Evolutionary conservation across 2,329 filamentous ascomycete genomes (phyloP).

Genomic region (Thelonectria olida): DNA sequence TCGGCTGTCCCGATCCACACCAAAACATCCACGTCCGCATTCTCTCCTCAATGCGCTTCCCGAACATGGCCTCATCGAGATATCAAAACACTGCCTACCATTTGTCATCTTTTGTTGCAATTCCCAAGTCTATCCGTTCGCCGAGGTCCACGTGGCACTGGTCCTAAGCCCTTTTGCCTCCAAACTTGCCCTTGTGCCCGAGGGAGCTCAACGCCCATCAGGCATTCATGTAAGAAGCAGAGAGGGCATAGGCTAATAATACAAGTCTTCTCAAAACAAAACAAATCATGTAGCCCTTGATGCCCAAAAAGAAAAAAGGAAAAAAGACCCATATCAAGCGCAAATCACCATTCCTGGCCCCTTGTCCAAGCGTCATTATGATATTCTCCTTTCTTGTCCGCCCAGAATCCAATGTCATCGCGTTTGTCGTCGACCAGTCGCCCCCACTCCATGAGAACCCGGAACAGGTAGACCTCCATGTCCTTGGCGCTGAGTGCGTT

Average conservation of each 20-base stretch:
- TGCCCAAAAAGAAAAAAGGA: not conserved
- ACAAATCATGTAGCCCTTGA: not conserved
- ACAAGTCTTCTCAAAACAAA: not conserved
- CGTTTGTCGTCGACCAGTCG: conserved; percentile 71
- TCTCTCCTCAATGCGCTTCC: not conserved
- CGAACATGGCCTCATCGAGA: not conserved
- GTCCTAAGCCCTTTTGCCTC: not conserved
- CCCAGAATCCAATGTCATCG: conserved; percentile 53
- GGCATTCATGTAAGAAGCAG: not conserved
- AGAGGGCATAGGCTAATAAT: conserved; percentile 2
- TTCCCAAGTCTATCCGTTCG: conserved; percentile 19
- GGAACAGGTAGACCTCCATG: conserved; percentile 83
- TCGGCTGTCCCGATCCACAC: not conserved
- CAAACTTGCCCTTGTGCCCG: conserved; percentile 1
- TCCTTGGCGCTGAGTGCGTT: conserved; percentile 74
- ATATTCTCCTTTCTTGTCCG: conserved; percentile 41
- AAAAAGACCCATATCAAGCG: not conserved
- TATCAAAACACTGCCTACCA: not conserved
- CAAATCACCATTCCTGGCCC: conserved; percentile 34
- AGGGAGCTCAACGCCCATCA: conserved; percentile 2
- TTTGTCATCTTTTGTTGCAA: conserved; percentile 1
- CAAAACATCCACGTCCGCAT: not conserved
- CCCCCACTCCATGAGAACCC: conserved; percentile 81
- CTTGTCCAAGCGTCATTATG: conserved; percentile 43
- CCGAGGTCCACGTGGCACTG: conserved; percentile 12